Percentiles rank a stretch among this genome's conserved stretches.
phyloP scores from a whole-genome alignment of 176 grass and related monocot species.

The Cenchrus purpureus region DNA sequence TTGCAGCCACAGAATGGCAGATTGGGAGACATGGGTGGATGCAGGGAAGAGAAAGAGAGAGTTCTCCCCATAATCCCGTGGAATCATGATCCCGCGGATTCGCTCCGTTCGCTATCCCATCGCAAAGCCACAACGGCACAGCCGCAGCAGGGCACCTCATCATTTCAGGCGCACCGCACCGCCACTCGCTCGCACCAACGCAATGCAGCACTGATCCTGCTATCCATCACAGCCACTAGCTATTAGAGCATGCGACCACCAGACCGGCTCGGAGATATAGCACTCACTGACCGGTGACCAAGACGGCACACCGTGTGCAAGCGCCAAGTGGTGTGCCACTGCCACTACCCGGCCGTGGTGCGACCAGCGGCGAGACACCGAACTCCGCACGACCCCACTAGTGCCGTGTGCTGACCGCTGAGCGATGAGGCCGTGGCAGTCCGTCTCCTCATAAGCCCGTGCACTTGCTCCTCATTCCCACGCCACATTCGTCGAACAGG shows the following conservation, averaged over 20 bases:
- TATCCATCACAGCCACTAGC: background rate
- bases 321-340: conserved; percentile 19
- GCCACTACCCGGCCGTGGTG: background rate
- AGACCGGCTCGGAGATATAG: background rate
- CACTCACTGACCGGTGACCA: background rate
- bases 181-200: background rate
- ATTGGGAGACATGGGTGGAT: background rate
- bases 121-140: background rate
- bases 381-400: conserved; percentile 39
- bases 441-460: conserved; percentile 22
- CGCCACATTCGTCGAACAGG: background rate
- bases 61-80: too few relatives aligned
- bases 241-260: background rate
- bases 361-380: conserved; percentile 15
- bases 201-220: background rate
- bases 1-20: background rate
- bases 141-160: conserved; percentile 29
- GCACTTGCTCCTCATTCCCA: background rate
- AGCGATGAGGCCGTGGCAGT: background rate
- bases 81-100: background rate
- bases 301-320: background rate
- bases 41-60: background rate
- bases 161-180: conserved; percentile 44
- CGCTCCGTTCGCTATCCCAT: background rate
- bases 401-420: background rate